Conservation (phyloP, 2,329 filamentous ascomycete species). For the Alternaria arborescens region DNA sequence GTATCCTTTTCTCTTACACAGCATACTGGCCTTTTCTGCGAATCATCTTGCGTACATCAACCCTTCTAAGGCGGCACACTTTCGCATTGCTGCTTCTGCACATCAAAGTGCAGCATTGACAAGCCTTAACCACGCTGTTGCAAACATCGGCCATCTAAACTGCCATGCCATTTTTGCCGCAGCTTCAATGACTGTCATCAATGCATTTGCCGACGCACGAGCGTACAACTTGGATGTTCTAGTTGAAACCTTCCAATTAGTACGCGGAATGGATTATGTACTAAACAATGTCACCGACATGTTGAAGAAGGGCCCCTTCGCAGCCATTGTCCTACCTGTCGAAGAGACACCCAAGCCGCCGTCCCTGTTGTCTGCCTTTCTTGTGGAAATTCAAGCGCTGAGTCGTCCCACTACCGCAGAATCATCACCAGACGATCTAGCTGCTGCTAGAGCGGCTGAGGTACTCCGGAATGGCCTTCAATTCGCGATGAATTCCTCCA, state of each 20-base stretch:
- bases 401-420: slow-evolving; percentile 13
- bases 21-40: slow-evolving; percentile 51
- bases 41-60: slow-evolving; percentile 46
- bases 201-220: slow-evolving; percentile 35
- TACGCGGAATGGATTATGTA: slow-evolving; percentile 40
- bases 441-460: slow-evolving; percentile 21
- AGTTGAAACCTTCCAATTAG: slow-evolving; percentile 38
- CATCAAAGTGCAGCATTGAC: slow-evolving; percentile 40
- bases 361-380: slow-evolving; percentile 30
- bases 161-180: slow-evolving; percentile 41
- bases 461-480: slow-evolving; percentile 28
- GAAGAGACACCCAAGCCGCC: slow-evolving; percentile 23
- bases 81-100: slow-evolving; percentile 36
- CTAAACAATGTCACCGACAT: slow-evolving; percentile 24
- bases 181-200: slow-evolving; percentile 35
- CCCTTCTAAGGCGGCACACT: slow-evolving; percentile 27
- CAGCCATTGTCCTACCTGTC: slow-evolving; percentile 23
- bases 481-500: slow-evolving; percentile 29
- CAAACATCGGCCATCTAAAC: slow-evolving; percentile 34
- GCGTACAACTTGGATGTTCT: slow-evolving; percentile 31
- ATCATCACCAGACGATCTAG: slow-evolving; percentile 15
- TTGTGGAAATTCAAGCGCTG: slow-evolving; percentile 30
- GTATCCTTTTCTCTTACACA: slow-evolving; percentile 50
- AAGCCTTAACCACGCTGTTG: slow-evolving; percentile 31
- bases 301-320: slow-evolving; percentile 36